phyloP scores from a whole-genome alignment of 192 early-diverging fungal species.

The Thamnidium elegans region DNA sequence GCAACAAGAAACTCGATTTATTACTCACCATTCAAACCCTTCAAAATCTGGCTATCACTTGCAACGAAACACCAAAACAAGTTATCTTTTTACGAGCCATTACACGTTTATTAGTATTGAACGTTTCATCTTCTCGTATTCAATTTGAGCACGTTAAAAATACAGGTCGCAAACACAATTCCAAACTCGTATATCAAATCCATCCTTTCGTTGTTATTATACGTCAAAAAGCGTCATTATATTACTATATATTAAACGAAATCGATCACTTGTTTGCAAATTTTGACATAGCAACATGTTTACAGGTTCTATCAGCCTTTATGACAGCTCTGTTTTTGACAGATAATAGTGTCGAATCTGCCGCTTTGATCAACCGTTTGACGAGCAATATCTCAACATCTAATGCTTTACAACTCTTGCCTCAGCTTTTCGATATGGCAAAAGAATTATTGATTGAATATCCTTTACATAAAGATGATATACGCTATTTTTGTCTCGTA shows the following conservation, averaged over 20 bases:
- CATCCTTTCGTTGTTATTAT: slow-evolving; percentile 20
- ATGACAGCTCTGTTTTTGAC: slow-evolving; percentile 17
- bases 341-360: slow-evolving; percentile 2
- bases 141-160: too few relatives aligned
- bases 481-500: not conserved
- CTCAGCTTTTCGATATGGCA: not conserved
- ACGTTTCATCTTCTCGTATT: not conserved
- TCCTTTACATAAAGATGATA: not conserved
- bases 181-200: not conserved
- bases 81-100: slow-evolving; percentile 15
- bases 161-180: too few relatives aligned
- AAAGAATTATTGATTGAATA: not conserved
- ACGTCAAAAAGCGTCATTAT: slow-evolving; percentile 12
- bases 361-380: slow-evolving; percentile 17
- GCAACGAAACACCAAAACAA: slow-evolving; percentile 3
- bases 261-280: slow-evolving; percentile 4
- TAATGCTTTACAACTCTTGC: not conserved
- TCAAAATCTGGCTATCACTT: slow-evolving; percentile 20
- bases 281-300: not conserved
- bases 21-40: slow-evolving; percentile 3
- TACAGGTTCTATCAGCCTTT: slow-evolving; percentile 1
- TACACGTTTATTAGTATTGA: not conserved
- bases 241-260: slow-evolving; percentile 10
- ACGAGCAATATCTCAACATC: not conserved
- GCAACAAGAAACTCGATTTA: not conserved